phyloP scores from a whole-genome alignment of 2,329 filamentous ascomycete species.

The Beauveria rudraprayagi region DNA sequence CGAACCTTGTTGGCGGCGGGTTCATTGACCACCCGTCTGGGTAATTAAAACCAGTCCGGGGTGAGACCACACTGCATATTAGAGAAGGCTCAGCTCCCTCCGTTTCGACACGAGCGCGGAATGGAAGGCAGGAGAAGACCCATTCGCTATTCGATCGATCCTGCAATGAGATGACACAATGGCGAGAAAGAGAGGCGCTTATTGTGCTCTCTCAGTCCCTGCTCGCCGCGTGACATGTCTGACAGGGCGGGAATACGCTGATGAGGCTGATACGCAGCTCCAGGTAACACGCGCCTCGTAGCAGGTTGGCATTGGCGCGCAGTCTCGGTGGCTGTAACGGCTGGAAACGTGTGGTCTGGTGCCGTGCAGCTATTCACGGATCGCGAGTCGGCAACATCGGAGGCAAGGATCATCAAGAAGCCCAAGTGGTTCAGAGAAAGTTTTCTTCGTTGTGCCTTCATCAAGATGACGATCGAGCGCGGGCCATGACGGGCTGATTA shows the following conservation, averaged over 20 bases:
- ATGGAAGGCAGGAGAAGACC: not conserved
- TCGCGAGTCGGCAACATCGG: not conserved
- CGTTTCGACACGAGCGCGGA: not conserved
- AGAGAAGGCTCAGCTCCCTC: no score
- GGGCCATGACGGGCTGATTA: not conserved
- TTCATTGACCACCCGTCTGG: not conserved
- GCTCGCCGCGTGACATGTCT: not conserved
- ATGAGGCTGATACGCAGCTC: not conserved
- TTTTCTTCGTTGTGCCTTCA: not conserved
- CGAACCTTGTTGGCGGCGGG: not conserved
- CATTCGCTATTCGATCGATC: not conserved
- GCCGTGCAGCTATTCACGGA: not conserved
- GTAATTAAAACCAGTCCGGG: slow-evolving; percentile 5
- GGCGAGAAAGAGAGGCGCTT: not conserved
- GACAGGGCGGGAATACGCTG: slow-evolving; percentile 1
- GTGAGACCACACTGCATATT: not conserved
- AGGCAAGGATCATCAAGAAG: not conserved
- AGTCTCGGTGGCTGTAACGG: not conserved
- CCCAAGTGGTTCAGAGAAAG: not conserved
- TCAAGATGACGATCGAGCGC: slow-evolving; percentile 4
- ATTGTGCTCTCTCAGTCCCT: not conserved
- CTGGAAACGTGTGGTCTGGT: not conserved
- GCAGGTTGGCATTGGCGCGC: not conserved
- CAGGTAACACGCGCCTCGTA: not conserved
- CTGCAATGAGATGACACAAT: not conserved